A percentile compares a stretch with the other conserved stretches of the same genome.
Conservation (phyloP, 2,329 filamentous ascomycete species). For the Blastomyces silverae region DNA sequence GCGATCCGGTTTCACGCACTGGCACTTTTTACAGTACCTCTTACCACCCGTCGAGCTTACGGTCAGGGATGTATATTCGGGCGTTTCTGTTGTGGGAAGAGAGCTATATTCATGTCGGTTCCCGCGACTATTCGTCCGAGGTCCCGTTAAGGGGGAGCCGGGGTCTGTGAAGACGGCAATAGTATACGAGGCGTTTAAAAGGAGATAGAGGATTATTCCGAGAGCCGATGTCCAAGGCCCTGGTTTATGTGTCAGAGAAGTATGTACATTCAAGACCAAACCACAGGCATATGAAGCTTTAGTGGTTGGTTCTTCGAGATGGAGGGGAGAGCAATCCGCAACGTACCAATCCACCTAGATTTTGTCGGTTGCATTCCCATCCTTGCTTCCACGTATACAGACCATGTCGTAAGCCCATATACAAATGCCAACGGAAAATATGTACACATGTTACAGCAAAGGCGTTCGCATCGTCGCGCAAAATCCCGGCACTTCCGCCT, state of each 20-base stretch:
- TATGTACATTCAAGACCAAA: slow-evolving; percentile 12
- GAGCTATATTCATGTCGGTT: slow-evolving; percentile 58
- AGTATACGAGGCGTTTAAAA: slow-evolving; percentile 86
- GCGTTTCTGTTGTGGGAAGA: slow-evolving; percentile 64
- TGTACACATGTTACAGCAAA: slow-evolving; percentile 69
- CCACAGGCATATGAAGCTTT: too few species aligned
- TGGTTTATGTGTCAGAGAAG: slow-evolving; percentile 18
- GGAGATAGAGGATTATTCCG: slow-evolving; percentile 63
- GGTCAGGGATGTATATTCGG: slow-evolving; percentile 68
- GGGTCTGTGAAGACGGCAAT: slow-evolving; percentile 89
- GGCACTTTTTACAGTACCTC: slow-evolving; percentile 96
- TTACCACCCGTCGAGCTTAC: slow-evolving; percentile 84
- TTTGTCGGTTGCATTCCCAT: slow-evolving; percentile 57
- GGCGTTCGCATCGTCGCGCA: slow-evolving; percentile 60
- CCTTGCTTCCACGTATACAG: slow-evolving; percentile 73
- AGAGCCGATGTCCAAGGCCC: slow-evolving; percentile 50
- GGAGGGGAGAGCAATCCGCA: slow-evolving; percentile 12
- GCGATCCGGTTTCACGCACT: slow-evolving; percentile 87
- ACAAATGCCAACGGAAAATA: slow-evolving; percentile 88
- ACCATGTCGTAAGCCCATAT: slow-evolving; percentile 87
- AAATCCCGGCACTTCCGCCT: slow-evolving; percentile 40
- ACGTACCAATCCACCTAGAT: slow-evolving; percentile 42
- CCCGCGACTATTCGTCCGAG: slow-evolving; percentile 21
- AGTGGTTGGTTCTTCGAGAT: too few species aligned
- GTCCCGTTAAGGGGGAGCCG: slow-evolving; percentile 50